Evolutionary conservation across 106 monocot species (phyloP), one percentile per base, ranked within the genome.

Genomic region (Alisma plantagoaquatica): DNA sequence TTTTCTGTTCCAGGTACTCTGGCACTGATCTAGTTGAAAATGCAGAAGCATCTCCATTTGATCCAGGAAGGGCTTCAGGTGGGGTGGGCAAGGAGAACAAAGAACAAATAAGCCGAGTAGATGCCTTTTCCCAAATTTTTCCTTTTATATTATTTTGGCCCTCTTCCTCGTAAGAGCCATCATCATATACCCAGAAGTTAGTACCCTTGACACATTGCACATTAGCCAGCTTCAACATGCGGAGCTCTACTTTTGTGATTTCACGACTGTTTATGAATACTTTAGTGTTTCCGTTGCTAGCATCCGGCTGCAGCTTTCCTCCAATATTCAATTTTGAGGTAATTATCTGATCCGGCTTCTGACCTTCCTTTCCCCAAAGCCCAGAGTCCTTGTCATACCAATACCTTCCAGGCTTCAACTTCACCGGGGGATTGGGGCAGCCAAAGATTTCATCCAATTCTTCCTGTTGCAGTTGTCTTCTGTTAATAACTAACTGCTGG

Each of bases 181-280:
- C n/a, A n/a, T n/a, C n/a, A n/a, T 60, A 60, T 46, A 60, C 60
- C 60, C 60, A 60, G 46, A 60, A 60, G 48, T 60, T 45, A 47
- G 60, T 60, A 29, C 48, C 60, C 19, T 31, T 19, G 10, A 47
- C 31, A 20, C 60, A 60, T 60, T 60, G 60, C 14, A 60, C 60
- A 26, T 60, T 60, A 31, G 60, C 60, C 46, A 60, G 48, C 60
- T 60, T 60, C 22, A 60, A 14, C 30, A 60, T 32, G 12, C 31
- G 45, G 46, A 47, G 60, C 24, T 60, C 60, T 48, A 60, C 15
- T 25, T 30, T 60, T 11, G 60, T 60, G 21, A 60, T 60, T 48
- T 60, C 60, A 47, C 60, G 60, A 4, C 60, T 47, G 48, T 60
- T 60, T 17, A 60, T 47, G 28, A 60, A 60, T 31, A 60, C 60